Evolutionary conservation across 192 early-diverging fungal genomes (phyloP), one percentile per base, ranked within the genome.

Genomic region (Podila horticola): DNA sequence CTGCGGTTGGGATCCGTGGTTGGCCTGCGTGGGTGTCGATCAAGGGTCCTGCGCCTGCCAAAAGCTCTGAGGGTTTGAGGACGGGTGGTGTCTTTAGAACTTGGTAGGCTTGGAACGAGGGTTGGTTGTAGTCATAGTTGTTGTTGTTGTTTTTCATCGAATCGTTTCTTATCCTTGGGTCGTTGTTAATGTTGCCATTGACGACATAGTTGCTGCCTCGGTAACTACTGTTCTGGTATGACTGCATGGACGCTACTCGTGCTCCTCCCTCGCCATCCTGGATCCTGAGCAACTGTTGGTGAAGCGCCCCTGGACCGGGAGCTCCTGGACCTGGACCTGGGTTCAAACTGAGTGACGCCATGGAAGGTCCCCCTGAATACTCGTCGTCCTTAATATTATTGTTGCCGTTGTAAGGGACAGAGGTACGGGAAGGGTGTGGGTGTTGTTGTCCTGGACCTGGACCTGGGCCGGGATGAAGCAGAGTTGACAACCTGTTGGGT

Each of bases 31-130:
- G 28, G 2, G 12, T 59, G 17, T 79, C 76, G 24, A 79, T 72
- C 22, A 79, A 26, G 1, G 76, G 76, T 17, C 76, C 76, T n/a
- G 76, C 76, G 19, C 15, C 62, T 33, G 76, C 76, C 50, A 79
- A 61, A 12, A 63, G 8, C 12, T 49, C 52, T n/a, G 66, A 10
- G 26, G 76, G 64, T 38, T 77, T 75, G 28, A 19, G 15, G n/a
- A 28, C 20, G 4, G 26, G 28, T 61, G 26, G 17, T 61, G 59
- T 61, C 52, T 55, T n/a, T 26, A 19, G 52, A 4, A 24, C 8
- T 26, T 55, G 52, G 22, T 55, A 45, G 41, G 52, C 52, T n/a
- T 24, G 52, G 20, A 55, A 55, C 24, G 52, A 22, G 24, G 52
- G 52, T 55, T 55, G 20, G 52, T 55, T 55, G n/a, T 26, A 24